Base-by-base conservation (phyloP, 768 basidiomycete genomes). In the Lactarius tabidus region DNA sequence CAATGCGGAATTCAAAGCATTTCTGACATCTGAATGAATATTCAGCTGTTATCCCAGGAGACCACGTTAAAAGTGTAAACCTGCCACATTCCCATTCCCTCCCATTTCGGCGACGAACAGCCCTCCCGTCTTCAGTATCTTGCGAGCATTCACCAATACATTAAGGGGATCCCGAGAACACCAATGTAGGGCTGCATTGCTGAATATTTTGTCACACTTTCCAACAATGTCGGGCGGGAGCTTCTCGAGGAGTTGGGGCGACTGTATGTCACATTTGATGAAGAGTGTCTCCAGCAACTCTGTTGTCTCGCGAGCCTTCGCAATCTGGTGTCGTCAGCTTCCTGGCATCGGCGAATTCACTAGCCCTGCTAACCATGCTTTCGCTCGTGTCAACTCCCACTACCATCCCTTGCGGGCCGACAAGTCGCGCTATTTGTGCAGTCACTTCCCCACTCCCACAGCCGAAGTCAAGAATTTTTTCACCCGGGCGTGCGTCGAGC, bases 361-460 rank as follows among this genome's bases (percentile, higher is more conserved):
- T 12, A 35, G 23, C 33, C 38, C 26, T 14, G 9, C 71, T 82
- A 59, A 91, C 90, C 90, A 94, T 92, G 69, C 82, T 84, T 67
- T 84, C 78, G 70, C 85, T 91, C 35, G 78, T 76, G 73, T 95
- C 93, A 14, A 87, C 77, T 0, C 90, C 93, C 14, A 89, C 79
- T 3, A 91, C 83, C 20, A 80, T 52, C 0, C 91, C 88, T 3
- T 60, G 54, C 0, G 59, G 8, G 77, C 79, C 52, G 6, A 94
- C 89, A 18, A 80, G 70, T 15, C 79, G 72, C 55, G 82, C 78
- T 35, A 95, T 78, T 62, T 81, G 75, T 56, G 82, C 67, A 0
- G 89, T 91, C 17, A 94, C 76, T 68, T 94, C 88, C 0, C 91
- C 93, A 53, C 86, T 91, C 20, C 93, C 92, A 71, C 92, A 94